phyloP scores from a whole-genome alignment of 2,329 filamentous ascomycete species.

The Cryphonectria parasitica region DNA sequence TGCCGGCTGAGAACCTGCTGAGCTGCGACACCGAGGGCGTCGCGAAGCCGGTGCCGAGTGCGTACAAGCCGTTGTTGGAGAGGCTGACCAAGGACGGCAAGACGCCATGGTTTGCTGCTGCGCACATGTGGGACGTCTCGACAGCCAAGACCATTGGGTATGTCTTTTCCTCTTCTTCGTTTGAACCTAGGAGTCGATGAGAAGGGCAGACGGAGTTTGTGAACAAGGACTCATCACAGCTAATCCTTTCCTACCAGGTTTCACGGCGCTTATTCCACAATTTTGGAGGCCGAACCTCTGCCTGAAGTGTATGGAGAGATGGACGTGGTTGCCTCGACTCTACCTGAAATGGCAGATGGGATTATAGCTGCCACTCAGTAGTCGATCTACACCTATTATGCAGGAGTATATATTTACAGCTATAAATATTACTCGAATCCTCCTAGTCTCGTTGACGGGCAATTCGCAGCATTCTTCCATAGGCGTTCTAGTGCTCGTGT shows the following conservation, averaged over 20 bases:
- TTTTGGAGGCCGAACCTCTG: slow-evolving; percentile 54
- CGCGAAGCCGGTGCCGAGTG: slow-evolving; percentile 52
- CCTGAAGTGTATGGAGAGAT: slow-evolving; percentile 53
- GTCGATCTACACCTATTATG: not conserved
- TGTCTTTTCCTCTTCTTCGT: slow-evolving; percentile 15
- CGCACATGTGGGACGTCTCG: slow-evolving; percentile 61
- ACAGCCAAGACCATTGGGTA: slow-evolving; percentile 51
- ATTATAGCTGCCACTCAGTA: slow-evolving; percentile 34
- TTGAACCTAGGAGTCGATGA: not conserved
- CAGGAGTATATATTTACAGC: not conserved
- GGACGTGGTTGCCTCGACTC: slow-evolving; percentile 50
- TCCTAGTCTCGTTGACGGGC: not conserved
- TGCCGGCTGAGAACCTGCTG: slow-evolving; percentile 52
- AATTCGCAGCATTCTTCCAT: not conserved
- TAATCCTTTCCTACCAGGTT: slow-evolving; percentile 37
- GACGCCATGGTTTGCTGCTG: slow-evolving; percentile 55
- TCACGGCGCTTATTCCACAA: slow-evolving; percentile 54
- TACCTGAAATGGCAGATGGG: slow-evolving; percentile 50
- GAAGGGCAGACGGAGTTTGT: not conserved
- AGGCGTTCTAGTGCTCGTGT: not conserved
- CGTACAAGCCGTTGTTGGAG: slow-evolving; percentile 47
- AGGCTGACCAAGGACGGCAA: slow-evolving; percentile 36
- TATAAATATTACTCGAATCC: not conserved
- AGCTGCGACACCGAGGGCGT: slow-evolving; percentile 51
- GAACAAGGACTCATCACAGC: not conserved